Evolutionary conservation across 176 grass and related monocot species (phyloP), one percentile per base, ranked within the genome.

Genomic region (Stipa capillata): DNA sequence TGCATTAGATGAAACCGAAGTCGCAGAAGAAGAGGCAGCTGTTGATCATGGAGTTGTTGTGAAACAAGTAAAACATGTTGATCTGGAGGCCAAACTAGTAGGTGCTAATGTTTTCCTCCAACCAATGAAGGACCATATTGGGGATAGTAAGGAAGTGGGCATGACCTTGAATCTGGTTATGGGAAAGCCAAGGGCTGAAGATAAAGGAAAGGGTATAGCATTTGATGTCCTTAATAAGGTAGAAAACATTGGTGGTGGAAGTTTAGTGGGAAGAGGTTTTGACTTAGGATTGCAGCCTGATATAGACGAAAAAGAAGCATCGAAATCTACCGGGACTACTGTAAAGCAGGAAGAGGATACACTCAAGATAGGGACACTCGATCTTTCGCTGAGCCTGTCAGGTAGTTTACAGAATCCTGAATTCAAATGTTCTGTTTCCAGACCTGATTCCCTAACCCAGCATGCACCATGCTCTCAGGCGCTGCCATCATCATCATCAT

Each of bases 351-450:
- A 83, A 69, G 11, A 85, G 66, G 87, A 90, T 0, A 73, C 69
- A 56, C 60, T 82, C 78, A 94, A 89, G 52, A 49, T 77, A 53
- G 89, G 85, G 69, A 90, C 73, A 63, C 90, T 98, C 58, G 90
- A 98, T 89, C 90, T 98, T 65, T 98, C 90, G 17, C 88, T 98
- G 70, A 88, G 85, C 64, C 76, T 98, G 25, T 91, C 96, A 78
- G 92, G 78, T 83, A 59, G 72, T 64, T 91, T 86, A 64, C 60
- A 72, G 39, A 77, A 89, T 91, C 81, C 73, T 73, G 78, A 80
- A 58, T 75, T 50, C 20, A 89, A 73, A 76, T 60, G 65, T 58
- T 55, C 40, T 34, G 45, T 78, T 79, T 68, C 78, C 1, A 71
- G 87, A 74, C 65, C 85, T 82, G 72, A 79, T 55, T 81, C 79